Base-by-base conservation (phyloP, 2,329 filamentous ascomycete genomes). In the Diaporthe amygdali region DNA sequence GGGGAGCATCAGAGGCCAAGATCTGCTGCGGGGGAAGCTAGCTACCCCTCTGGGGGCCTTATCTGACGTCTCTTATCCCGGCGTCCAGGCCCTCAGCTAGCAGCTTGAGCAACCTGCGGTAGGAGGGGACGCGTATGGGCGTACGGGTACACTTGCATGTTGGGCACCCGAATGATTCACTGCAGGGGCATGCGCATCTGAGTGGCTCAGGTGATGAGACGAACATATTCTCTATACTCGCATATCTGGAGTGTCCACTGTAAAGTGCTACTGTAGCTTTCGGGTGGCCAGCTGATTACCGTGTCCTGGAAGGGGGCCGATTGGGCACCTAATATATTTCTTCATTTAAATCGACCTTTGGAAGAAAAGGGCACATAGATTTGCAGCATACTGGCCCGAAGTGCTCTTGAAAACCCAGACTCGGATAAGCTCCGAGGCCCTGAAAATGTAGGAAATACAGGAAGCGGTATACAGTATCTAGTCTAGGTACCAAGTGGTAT, bases 11-110 rank as follows among this genome's bases (percentile, higher is more conserved):
- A 6, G 34, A 22, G n/a, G 46, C 46, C 32, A 41, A 51, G 64
- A 56, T 17, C 27, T 68, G 64, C 27, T 68, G 64, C 55, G 70
- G 70, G 66, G 66, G 52, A 71, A 30, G 56, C 34, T 30, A 63
- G 46, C 27, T 52, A 15, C 32, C 30, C 27, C 34, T 25, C 30
- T 37, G 25, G 22, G 37, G 25, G 49, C 17, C 25, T 52, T 22
- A 46, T 46, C 56, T 22, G 15, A 32, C 41, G 17, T 34, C 7
- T 46, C 20, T 46, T 63, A 32, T 61, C 56, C 9, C 15, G 10
- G 25, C 9, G 25, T 27, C 32, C 39, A 32, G 17, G 22, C 27
- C 3, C 9, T n/a, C 27, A 30, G 17, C 12, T 10, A n/a, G 49
- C 27, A 20, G 30, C 15, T 10, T 10, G 7, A n/a, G 49, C 27